Evolutionary conservation across 768 basidiomycete genomes (phyloP).

Genomic region (Cyclocybe aegerita): DNA sequence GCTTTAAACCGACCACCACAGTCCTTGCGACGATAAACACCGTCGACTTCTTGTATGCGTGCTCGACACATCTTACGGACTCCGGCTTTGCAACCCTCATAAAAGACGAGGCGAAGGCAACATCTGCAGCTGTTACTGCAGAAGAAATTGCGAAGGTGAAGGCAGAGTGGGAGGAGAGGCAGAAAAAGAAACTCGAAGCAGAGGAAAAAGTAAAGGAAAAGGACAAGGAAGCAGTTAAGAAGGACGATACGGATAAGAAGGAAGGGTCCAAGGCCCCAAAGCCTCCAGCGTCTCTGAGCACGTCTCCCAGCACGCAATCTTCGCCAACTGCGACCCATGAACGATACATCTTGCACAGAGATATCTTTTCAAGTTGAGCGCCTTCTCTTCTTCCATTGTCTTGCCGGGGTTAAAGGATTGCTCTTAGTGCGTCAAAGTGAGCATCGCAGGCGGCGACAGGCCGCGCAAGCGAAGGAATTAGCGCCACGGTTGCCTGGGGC

Average conservation of each 20-base stretch:
- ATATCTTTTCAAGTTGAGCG: slow-evolving; percentile 63
- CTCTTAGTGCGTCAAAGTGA: slow-evolving; percentile 68
- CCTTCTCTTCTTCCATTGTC: not conserved
- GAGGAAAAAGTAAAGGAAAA: slow-evolving; percentile 40
- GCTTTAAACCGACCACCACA: slow-evolving; percentile 76
- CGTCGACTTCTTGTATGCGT: slow-evolving; percentile 85
- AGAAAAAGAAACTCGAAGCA: slow-evolving; percentile 60
- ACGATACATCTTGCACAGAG: slow-evolving; percentile 78
- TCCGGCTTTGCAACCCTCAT: slow-evolving; percentile 66
- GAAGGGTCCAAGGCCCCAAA: slow-evolving; percentile 27
- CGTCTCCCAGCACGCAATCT: slow-evolving; percentile 20
- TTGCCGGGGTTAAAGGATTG: slow-evolving; percentile 1
- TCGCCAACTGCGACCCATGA: slow-evolving; percentile 55
- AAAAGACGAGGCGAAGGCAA: slow-evolving; percentile 31
- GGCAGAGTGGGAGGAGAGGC: slow-evolving; percentile 77
- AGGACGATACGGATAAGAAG: slow-evolving; percentile 23
- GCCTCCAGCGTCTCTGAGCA: slow-evolving; percentile 24
- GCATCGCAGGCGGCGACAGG: slow-evolving; percentile 67
- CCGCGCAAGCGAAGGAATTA: slow-evolving; percentile 65
- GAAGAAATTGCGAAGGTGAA: slow-evolving; percentile 81
- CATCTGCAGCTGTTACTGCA: slow-evolving; percentile 45
- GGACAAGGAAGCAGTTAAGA: slow-evolving; percentile 30
- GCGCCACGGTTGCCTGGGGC: slow-evolving; percentile 71
- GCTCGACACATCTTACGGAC: slow-evolving; percentile 79
- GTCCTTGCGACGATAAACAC: slow-evolving; percentile 85